Percentiles rank a stretch among this genome's conserved stretches.
Conservation (phyloP, 805 yeast species). For the Kazachstania bromeliacearum region DNA sequence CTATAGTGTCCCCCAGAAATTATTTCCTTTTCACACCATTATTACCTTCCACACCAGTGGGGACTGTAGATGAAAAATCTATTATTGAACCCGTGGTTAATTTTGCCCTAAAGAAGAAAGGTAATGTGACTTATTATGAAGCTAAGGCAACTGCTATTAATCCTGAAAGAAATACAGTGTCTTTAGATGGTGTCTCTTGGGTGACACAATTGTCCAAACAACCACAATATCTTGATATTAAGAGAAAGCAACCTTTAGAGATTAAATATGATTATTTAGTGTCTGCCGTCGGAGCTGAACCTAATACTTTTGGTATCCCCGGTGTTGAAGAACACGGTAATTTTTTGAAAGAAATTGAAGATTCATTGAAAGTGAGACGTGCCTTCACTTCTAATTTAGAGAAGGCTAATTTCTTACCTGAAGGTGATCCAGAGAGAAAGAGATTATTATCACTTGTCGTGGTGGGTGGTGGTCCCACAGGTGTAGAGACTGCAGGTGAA, state of each 20-base stretch:
- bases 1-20: conserved; percentile 85
- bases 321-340: conserved; percentile 81
- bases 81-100: conserved; percentile 90
- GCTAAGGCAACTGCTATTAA: conserved; percentile 85
- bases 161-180: conserved; percentile 58
- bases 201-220: conserved; percentile 23
- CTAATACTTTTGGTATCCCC: conserved; percentile 87
- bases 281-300: conserved; percentile 89
- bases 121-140: conserved; percentile 75
- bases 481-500: conserved; percentile 96
- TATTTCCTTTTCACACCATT: conserved; percentile 90
- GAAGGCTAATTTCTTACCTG: conserved; percentile 77
- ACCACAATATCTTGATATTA: conserved; percentile 25
- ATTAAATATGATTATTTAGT: conserved; percentile 74
- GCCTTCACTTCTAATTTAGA: conserved; percentile 80
- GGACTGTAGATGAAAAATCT: conserved; percentile 82
- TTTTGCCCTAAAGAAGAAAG: conserved; percentile 69
- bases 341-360: conserved; percentile 82
- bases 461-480: conserved; percentile 98
- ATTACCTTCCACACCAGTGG: conserved; percentile 88
- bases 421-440: conserved; percentile 70
- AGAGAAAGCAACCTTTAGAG: conserved; percentile 34
- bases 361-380: conserved; percentile 73
- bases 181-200: conserved; percentile 40
- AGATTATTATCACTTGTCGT: conserved; percentile 80